Percentiles rank a stretch among this genome's conserved stretches.
Evolutionary conservation across 106 monocot species (phyloP).

Genomic region (Dendrobium nobile): DNA sequence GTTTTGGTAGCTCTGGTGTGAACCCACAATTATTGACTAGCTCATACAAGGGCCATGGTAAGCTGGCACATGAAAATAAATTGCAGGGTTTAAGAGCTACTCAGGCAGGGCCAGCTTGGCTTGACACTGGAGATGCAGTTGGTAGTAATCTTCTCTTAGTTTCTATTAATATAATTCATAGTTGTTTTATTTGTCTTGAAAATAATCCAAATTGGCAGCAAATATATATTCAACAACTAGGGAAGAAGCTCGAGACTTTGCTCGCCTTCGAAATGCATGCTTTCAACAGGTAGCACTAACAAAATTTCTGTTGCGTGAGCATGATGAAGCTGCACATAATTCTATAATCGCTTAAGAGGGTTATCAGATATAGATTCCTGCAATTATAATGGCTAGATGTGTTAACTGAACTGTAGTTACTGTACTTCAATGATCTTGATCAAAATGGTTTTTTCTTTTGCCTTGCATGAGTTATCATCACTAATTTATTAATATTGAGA

Average conservation of each 20-base stretch:
- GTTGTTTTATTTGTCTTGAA: conserved; percentile 3
- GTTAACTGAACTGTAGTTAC: too few relatives aligned
- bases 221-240: conserved; percentile 34
- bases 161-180: not conserved
- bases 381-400: too few relatives aligned
- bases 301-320: not conserved
- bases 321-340: conserved; percentile 1
- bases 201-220: conserved; percentile 20
- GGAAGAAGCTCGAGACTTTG: conserved; percentile 55
- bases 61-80: conserved; percentile 31
- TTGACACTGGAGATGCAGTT: conserved; percentile 57
- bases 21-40: not conserved
- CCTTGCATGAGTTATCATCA: too few relatives aligned
- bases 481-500: too few relatives aligned
- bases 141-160: conserved; percentile 35
- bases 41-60: conserved; percentile 20
- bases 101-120: conserved; percentile 32
- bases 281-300: conserved; percentile 41
- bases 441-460: too few relatives aligned
- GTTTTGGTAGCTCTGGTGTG: conserved; percentile 8
- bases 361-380: too few relatives aligned
- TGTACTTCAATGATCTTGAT: too few relatives aligned
- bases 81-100: conserved; percentile 13
- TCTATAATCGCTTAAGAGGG: not conserved
- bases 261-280: conserved; percentile 46